Evolutionary conservation across 2,329 filamentous ascomycete species (phyloP).

Genomic region (Magnaporthales sp.): DNA sequence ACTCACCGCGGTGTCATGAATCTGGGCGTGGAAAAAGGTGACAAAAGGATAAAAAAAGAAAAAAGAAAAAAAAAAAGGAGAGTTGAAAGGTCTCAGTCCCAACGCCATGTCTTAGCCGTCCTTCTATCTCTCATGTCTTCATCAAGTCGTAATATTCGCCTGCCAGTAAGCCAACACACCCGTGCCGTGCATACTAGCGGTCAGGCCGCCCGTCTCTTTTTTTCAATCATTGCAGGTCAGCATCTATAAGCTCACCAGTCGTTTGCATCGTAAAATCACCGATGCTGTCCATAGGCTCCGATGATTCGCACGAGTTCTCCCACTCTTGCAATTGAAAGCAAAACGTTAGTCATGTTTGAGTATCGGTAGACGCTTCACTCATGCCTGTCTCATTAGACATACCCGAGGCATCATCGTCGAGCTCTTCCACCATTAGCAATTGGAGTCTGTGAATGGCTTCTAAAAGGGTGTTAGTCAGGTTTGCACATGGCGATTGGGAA

Average conservation of each 20-base stretch:
- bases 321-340: constrained; percentile 32
- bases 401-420: constrained; percentile 53
- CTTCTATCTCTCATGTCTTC: constrained; percentile 5
- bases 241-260: constrained; percentile 27
- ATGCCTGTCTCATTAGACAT: constrained; percentile 24
- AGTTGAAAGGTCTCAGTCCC: background rate
- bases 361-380: background rate
- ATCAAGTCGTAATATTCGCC: constrained; percentile 3
- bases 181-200: background rate
- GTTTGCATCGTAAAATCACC: constrained; percentile 35
- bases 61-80: background rate
- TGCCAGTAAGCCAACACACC: background rate
- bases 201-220: background rate
- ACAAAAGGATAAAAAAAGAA: background rate
- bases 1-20: background rate
- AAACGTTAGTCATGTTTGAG: constrained; percentile 23
- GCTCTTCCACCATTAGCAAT: constrained; percentile 45
- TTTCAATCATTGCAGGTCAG: constrained; percentile 10
- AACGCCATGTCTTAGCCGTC: background rate
- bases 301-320: constrained; percentile 46
- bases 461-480: constrained; percentile 10
- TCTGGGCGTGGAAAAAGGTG: background rate
- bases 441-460: constrained; percentile 39
- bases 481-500: background rate
- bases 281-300: constrained; percentile 43